Conservation (phyloP, 805 yeast genomes). For the Candida namnaoensis region DNA sequence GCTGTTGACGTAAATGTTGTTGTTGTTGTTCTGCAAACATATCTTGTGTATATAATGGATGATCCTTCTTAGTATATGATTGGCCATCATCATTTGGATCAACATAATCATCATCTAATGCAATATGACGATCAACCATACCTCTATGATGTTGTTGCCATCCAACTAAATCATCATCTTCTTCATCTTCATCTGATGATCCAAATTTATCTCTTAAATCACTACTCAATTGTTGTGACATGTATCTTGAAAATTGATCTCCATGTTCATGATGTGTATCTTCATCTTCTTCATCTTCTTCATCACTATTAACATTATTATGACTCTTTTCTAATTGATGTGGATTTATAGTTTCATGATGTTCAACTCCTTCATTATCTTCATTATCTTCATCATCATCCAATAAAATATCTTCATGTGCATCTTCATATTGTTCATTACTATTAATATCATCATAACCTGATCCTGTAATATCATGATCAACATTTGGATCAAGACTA, state of each 20-base stretch:
- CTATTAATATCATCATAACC: constrained; percentile 20
- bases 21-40: constrained; percentile 5
- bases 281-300: constrained; percentile 12
- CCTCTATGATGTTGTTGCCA: constrained; percentile 6
- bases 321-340: background rate
- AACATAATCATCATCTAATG: constrained; percentile 43
- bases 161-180: constrained; percentile 19
- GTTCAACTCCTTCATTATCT: constrained; percentile 1
- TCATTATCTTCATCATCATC: constrained; percentile 11
- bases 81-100: constrained; percentile 81
- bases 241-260: constrained; percentile 35
- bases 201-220: constrained; percentile 49
- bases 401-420: constrained; percentile 11
- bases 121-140: constrained; percentile 2
- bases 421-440: constrained; percentile 6
- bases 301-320: background rate
- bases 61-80: constrained; percentile 53
- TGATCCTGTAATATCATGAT: constrained; percentile 21
- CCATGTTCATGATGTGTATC: constrained; percentile 15
- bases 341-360: constrained; percentile 16
- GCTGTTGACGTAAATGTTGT: constrained; percentile 1
- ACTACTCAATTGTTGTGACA: constrained; percentile 65
- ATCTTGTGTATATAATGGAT: constrained; percentile 40
- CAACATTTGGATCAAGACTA: constrained; percentile 24
- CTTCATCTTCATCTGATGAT: constrained; percentile 39